Percentiles rank a stretch among this genome's conserved stretches.
phyloP scores from a whole-genome alignment of 2,329 filamentous ascomycete genomes.

The Pestalotiopsis sp. region DNA sequence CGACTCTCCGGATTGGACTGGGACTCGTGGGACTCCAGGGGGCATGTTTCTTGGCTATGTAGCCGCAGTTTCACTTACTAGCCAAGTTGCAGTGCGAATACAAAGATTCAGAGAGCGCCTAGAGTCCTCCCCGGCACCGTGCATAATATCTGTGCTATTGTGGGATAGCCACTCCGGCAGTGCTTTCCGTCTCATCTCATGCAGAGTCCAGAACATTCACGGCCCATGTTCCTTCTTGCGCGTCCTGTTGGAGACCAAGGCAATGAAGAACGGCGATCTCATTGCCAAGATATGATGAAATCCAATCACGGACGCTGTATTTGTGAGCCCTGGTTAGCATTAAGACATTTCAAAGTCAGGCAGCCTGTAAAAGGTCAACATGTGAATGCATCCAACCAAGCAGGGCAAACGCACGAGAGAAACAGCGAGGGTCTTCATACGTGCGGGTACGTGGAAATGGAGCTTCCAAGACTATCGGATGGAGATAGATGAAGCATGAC shows the following conservation, averaged over 20 bases:
- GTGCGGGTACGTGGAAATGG: neutral
- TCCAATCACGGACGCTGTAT: neutral
- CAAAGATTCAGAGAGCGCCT: neutral
- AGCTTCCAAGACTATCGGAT: neutral
- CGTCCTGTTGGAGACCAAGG: neutral
- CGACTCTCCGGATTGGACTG: constrained; percentile 1
- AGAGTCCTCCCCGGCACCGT: neutral
- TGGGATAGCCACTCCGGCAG: neutral
- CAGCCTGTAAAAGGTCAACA: neutral
- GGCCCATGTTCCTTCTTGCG: neutral
- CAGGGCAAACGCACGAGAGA: neutral
- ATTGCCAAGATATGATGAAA: constrained; percentile 1
- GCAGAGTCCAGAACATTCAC: neutral
- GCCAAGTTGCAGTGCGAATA: neutral
- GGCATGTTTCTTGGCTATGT: neutral
- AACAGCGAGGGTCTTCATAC: neutral
- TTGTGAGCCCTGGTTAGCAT: neutral
- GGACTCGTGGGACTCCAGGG: neutral
- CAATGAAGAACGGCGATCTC: constrained; percentile 1
- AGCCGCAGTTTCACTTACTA: neutral
- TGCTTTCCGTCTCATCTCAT: neutral
- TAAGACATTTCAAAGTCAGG: neutral
- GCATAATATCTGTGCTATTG: neutral
- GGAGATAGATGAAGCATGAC: neutral
- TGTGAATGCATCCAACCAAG: neutral